Base-by-base conservation (phyloP, 2,329 filamentous ascomycete genomes). In the Alternaria sp. region DNA sequence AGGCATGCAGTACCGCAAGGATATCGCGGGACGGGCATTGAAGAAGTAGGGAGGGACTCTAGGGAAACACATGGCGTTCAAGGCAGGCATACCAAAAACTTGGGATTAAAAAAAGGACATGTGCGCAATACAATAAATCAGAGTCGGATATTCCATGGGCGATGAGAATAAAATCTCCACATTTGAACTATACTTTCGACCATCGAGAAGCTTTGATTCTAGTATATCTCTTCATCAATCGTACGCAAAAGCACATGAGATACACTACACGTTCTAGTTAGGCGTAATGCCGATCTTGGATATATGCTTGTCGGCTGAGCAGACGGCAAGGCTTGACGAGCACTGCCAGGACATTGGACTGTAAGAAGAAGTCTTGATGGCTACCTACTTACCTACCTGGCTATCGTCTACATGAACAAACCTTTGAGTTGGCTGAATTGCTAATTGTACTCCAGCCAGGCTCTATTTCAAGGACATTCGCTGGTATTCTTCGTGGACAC, bases 1-100 rank as follows among this genome's bases (percentile, higher is more conserved):
- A 53, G 88, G 89, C 67, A 96, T 96, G 88, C 93, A 96, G 79
- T 97, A 87, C 82, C 87, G 94, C 68, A 95, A 89, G 78, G 95
- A 98, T 65, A 98, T 99, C 77, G 95, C 92, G 2, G 78, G 77
- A 6, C 72, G 80, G n/a, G 81, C 81, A 5, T 65, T 83, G 67
- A 77, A 65, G 59, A 73, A 72, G 63, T 75, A 59, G 56, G 33
- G 48, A 44, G 4, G 26, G 2, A n/a, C 1, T 3, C 13, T 37
- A 9, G 24, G 11, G 23, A 39, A 23, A 14, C 3, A 46, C 17
- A 45, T 10, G 59, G 51, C 40, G 52, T 56, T 53, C 3, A 14
- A 7, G 51, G 54, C 13, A 28, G 42, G 51, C 31, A 56, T 56
- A 46, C 40, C 36, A 50, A n/a, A 34, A 17, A 46, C 44, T 34